Evolutionary conservation across 108 stramenopile species (phyloP), one percentile per base, ranked within the genome.

Genomic region (Epipyxis sp.): DNA sequence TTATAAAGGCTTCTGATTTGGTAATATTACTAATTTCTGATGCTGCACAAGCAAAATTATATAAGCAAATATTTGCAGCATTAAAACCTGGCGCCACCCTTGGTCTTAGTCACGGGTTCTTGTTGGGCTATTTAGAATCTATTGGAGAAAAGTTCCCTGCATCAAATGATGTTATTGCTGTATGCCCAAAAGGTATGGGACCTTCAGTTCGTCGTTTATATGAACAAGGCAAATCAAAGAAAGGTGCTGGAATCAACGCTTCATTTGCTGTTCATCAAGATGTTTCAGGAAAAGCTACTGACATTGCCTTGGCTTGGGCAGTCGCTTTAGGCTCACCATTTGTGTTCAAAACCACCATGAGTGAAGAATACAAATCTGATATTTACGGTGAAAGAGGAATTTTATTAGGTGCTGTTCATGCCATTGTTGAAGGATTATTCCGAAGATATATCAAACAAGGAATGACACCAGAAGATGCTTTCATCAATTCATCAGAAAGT

Each of bases 111-210:
- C 96, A 97, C 86, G 96, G 96, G 44, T 97, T 97, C 90, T 88
- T 97, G 82, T 87, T 97, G 65, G 94, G 96, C 77, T 90, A 97
- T 92, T 90, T 97, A 35, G 94, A 97, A 40, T 90, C 91, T 59
- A 94, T 95, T 65, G 93, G 93, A 50, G 92, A 95, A 81, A 81
- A 77, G 1, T 97, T 97, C 91, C 94, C 96, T n/a, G 92, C 91
- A 40, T 84, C 91, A 77, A 94, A 95, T 92, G 94, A 95, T 83
- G 96, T 97, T 32, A 95, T 97, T 83, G 94, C 94, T 42, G 96
- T 97, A 44, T 94, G 94, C 85, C 96, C 96, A 89, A 97, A 97
- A 92, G 96, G 96, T 61, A 97, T 97, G 96, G 96, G 96, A 59
- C 96, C 96, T 59, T 93, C 92, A 59, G 96, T 97, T 57, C 93